Base-by-base conservation (phyloP, 371 early-diverging fungal genomes). In the Mucor lusitanicus region DNA sequence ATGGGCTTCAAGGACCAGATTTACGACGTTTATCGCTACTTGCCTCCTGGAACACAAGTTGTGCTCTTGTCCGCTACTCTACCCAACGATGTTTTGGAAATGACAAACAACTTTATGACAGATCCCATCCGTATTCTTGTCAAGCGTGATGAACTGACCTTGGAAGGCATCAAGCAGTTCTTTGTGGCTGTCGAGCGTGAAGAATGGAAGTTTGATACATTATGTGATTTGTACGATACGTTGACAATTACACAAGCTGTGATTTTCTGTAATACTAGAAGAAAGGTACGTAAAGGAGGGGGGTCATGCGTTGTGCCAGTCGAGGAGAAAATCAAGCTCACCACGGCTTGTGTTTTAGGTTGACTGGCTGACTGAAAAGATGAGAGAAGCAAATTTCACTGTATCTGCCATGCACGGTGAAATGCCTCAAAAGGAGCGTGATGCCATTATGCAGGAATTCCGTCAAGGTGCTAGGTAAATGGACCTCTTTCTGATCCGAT, bases 81-180 rank as follows among this genome's bases (percentile, higher is more conserved):
- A 75, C 99, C 98, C 44, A 86, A 89, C 72, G 99, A 99, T 68
- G 99, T 99, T 19, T 86, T 99, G n/a, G 96, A 97, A 68, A 91
- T 99, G 79, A 97, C 99, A 32, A 90, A 85, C 67, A 95, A 97
- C 72, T 99, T 99, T 75, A 99, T 99, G 94, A 90, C 90, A 44
- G 95, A 99, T 71, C 99, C 99, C 30, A 91, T 99, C 69, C 92
- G 98, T 62, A 98, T 99, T 68, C 90, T 99, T 65, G 98, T 99
- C 65, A 99, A 99, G 91, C 97, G 98, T 84, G 99, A 99, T 85
- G 99, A 99, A 82, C 88, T 99, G 83, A 99, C 99, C n/a, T 85
- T 99, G 44, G 99, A 99, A 85, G 99, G 99, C 69, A 99, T 99
- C 80, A 97, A 97, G 77, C 99, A 99, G 79, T 99, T 98, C 89